phyloP scores from a whole-genome alignment of 148 eudicot species.

The Rhododendron griersonianum region DNA sequence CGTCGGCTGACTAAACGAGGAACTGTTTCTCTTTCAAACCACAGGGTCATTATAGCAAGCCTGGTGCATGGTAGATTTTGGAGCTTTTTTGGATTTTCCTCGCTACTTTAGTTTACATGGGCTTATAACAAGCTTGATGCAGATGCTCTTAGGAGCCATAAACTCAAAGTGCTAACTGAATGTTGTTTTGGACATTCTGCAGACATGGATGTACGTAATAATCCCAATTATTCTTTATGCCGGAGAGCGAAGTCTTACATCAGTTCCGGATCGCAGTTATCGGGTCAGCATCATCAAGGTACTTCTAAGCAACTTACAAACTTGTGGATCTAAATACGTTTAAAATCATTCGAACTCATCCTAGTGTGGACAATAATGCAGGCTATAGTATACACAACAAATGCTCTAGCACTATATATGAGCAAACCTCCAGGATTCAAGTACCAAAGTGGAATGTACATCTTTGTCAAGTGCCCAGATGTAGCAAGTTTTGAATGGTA shows the following conservation, averaged over 20 bases:
- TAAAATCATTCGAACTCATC: neutral
- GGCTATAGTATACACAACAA: constrained; percentile 83
- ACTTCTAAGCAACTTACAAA: neutral
- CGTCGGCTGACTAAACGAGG: too few relatives aligned
- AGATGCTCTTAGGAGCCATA: neutral
- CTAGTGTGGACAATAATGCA: constrained; percentile 25
- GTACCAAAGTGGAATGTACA: constrained; percentile 97
- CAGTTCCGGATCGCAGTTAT: constrained; percentile 51
- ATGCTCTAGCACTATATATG: constrained; percentile 86
- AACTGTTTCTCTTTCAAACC: too few relatives aligned
- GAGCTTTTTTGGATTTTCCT: too few relatives aligned
- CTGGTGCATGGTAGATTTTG: too few relatives aligned
- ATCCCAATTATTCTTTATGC: constrained; percentile 62
- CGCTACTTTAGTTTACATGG: too few relatives aligned
- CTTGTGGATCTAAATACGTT: neutral
- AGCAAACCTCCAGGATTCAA: constrained; percentile 75
- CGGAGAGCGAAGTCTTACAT: constrained; percentile 63
- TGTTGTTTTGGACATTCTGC: constrained; percentile 16
- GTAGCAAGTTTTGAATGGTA: constrained; percentile 89
- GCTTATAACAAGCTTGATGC: too few relatives aligned
- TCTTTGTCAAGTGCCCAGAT: constrained; percentile 91
- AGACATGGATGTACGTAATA: constrained; percentile 94
- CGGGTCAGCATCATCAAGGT: constrained; percentile 70
- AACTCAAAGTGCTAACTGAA: neutral
- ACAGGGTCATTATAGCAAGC: too few relatives aligned